A percentile compares a stretch with the other conserved stretches of the same genome.
These are phyloP conservation scores for Kuraishia capsulata DNA, from an alignment of 805 yeast genomes.

Conservation along the genomic window DNA sequence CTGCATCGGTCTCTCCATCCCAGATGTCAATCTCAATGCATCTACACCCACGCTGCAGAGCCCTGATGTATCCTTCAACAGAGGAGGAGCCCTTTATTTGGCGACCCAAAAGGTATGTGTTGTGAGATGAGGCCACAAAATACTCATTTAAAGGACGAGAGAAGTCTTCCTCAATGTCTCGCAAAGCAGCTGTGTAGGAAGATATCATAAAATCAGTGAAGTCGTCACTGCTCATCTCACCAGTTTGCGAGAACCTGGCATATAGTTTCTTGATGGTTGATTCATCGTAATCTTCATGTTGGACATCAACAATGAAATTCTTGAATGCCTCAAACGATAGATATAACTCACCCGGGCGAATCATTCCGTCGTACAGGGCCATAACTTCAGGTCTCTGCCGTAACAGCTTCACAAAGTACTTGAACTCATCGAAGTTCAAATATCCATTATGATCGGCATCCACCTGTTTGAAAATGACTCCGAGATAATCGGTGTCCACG, in stretches of 20 bases:
- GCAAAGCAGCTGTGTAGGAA: constrained; percentile 16
- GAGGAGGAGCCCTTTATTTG: constrained; percentile 86
- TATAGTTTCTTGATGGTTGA: constrained; percentile 23
- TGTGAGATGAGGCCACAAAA: constrained; percentile 88
- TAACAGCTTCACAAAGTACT: constrained; percentile 58
- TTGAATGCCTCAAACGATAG: constrained; percentile 19
- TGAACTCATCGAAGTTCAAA: constrained; percentile 66
- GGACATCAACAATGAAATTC: constrained; percentile 37
- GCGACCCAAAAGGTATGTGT: constrained; percentile 82
- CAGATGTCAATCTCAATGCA: constrained; percentile 94
- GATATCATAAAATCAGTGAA: constrained; percentile 23
- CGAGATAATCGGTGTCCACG: constrained; percentile 45
- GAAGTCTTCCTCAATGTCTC: constrained; percentile 25
- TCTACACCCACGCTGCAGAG: constrained; percentile 85
- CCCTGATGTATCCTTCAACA: constrained; percentile 80
- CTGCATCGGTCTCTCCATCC: constrained; percentile 54
- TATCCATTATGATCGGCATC: constrained; percentile 40
- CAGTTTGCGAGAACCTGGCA: constrained; percentile 21
- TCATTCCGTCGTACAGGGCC: constrained; percentile 31
- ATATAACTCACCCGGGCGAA: constrained; percentile 2
- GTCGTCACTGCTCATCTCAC: constrained; percentile 15
- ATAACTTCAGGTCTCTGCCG: constrained; percentile 58
- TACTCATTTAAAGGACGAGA: constrained; percentile 74
- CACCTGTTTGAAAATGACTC: constrained; percentile 40
- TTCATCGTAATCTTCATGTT: constrained; percentile 30